Base-by-base conservation (phyloP, 2,329 filamentous ascomycete species). In the Pseudogymnoascus sp. region DNA sequence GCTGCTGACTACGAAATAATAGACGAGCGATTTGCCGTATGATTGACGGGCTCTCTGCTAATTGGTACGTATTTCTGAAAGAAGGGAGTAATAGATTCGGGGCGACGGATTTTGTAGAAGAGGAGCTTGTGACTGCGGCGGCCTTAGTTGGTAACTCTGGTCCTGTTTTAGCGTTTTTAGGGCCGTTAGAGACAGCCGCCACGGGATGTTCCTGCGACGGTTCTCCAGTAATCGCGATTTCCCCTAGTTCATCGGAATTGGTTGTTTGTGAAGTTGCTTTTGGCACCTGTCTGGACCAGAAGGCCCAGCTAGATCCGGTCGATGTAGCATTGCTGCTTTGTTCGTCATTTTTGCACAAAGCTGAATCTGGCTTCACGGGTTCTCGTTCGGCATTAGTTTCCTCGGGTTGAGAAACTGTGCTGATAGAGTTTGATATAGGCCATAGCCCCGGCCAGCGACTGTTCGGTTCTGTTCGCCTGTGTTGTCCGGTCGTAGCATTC, bases 231-330 rank as follows among this genome's bases (percentile, higher is more conserved):
- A 87, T 77, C 3, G 84, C 84, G 50, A 87, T 74, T 67, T 80
- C 77, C 22, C 77, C 84, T 65, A 60, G 30, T 28, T 68, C 66
- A 34, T 67, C 60, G 4, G 62, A 37, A 54, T 20, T 54, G 28
- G 47, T 54, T 54, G 47, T 20, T 8, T 54, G 47, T 34, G n/a
- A 16, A 54, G 28, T 34, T 20, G 71, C 67, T 28, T 65, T 62
- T 5, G 69, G 66, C 4, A 70, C 67, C 4, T 69, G 67, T 12
- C 68, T 82, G 12, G 86, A 90, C 89, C 89, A 93, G 66, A 93
- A 92, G 0, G 87, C 89, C 89, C 89, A 93, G 0, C 86, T 89
- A 0, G 88, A 88, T 11, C 82, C 82, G 16, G 78, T 76, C 6
- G 47, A 14, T 14, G 28, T 54, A 54, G 16, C 47, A 18, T 34